phyloP scores from a whole-genome alignment of 129 eudicot species.

The Rutidosis leptorrhynchoides region DNA sequence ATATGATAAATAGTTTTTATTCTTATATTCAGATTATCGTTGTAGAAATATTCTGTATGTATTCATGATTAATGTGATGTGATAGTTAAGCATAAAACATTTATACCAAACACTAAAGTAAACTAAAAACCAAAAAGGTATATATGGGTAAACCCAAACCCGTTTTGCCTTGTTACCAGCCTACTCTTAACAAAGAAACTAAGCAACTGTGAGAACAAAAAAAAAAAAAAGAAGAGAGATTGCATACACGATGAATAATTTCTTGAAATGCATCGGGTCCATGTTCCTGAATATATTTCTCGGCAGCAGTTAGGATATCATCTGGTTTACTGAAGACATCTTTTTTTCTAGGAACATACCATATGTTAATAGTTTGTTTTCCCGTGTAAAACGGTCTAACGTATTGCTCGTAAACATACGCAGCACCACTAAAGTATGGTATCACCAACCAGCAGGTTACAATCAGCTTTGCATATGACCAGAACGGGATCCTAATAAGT shows the following conservation, averaged over 20 bases:
- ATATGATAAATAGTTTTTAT: too few species aligned
- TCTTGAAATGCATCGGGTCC: constrained; percentile 84
- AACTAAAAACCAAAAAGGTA: too few species aligned
- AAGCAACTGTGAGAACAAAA: neutral
- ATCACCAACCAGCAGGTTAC: constrained; percentile 95
- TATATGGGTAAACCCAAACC: too few species aligned
- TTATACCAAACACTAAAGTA: too few species aligned
- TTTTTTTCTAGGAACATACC: constrained; percentile 88
- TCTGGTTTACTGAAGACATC: constrained; percentile 80
- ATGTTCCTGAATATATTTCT: constrained; percentile 77
- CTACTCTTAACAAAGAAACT: too few species aligned
- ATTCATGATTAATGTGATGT: too few species aligned
- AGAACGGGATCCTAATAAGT: constrained; percentile 70
- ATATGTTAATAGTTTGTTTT: constrained; percentile 60
- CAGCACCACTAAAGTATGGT: constrained; percentile 97
- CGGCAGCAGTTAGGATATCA: constrained; percentile 84
- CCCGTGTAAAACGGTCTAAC: constrained; percentile 70
- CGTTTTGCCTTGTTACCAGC: too few species aligned
- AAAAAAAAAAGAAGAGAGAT: too few species aligned
- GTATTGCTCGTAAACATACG: constrained; percentile 74
- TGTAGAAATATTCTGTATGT: too few species aligned
- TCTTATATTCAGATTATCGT: too few species aligned
- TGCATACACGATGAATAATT: constrained; percentile 59
- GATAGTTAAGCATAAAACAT: too few species aligned
- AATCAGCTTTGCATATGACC: constrained; percentile 90